Evolutionary conservation across 371 early-diverging fungal species (phyloP).

Genomic region (Mucor racemosus): DNA sequence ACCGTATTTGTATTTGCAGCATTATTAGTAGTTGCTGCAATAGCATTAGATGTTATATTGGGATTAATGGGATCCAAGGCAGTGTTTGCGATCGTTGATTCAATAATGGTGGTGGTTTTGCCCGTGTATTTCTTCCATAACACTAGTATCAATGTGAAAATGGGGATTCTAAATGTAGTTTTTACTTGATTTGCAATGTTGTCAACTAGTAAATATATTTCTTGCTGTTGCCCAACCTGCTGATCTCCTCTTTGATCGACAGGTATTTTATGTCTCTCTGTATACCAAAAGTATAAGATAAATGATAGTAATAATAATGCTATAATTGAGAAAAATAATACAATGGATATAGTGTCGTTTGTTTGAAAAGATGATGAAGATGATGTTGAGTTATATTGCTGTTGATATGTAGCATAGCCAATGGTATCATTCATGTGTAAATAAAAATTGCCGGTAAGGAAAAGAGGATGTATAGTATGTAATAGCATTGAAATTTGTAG

Average conservation of each 20-base stretch:
- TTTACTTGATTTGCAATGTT: constrained; percentile 47
- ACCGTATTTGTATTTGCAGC: neutral
- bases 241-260: constrained; percentile 47
- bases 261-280: constrained; percentile 53
- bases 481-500: neutral
- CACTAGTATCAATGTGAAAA: constrained; percentile 35
- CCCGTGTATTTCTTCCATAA: constrained; percentile 27
- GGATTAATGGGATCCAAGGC: neutral
- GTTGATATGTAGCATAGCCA: constrained; percentile 54
- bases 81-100: neutral
- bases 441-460: constrained; percentile 9
- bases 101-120: neutral
- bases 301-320: constrained; percentile 41
- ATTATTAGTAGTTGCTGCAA: neutral
- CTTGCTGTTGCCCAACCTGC: constrained; percentile 48
- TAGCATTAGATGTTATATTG: neutral
- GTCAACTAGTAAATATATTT: constrained; percentile 51
- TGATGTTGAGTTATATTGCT: constrained; percentile 34
- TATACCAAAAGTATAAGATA: constrained; percentile 55
- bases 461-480: neutral
- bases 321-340: constrained; percentile 49
- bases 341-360: constrained; percentile 47
- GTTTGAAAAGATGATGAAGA: constrained; percentile 23
- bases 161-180: constrained; percentile 44
- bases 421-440: constrained; percentile 28